Evolutionary conservation across 2,329 filamentous ascomycete species (phyloP), one percentile per base, ranked within the genome.

Genomic region (Pseudogymnoascus verrucosus): DNA sequence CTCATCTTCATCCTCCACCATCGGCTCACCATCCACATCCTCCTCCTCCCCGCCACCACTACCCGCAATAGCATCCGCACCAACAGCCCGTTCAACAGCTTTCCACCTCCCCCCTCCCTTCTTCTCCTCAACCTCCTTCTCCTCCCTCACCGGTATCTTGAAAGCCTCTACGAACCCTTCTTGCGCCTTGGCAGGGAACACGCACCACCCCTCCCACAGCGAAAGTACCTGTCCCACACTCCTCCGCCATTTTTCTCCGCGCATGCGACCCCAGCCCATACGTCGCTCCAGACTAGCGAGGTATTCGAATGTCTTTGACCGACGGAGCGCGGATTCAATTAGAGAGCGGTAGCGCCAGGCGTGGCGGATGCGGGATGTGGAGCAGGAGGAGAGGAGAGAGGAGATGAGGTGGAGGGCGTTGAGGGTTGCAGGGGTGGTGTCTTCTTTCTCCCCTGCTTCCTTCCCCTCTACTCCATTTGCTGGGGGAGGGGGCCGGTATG

Each of bases 341-440:
- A 88, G 78, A 60, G 83, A 80, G 26, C 88, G 79, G 70, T 89
- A 90, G 62, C 87, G 83, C 85, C 87, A 90, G 2, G 86, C 85
- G 70, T 88, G 85, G 4, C 84, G 78, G 8, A 88, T 84, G 11
- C 86, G 85, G 59, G 82, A 82, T 1, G 82, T 86, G 4, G 84
- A 81, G 3, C 83, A 86, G 5, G 85, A 84, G 1, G 84, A 85
- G 14, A 89, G 80, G 60, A 90, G 85, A 72, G 90, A 88, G 31
- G 82, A 86, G 61, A 90, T 82, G 61, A 95, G 80, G 72, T 96
- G 96, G 2, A 98, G 80, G 1, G 85, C 93, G 19, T 96, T 87
- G 1, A 96, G 80, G 69, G 88, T 90, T 0, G 90, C 85, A 1
- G 84, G 81, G 62, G 89, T 93, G 0, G 82, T 83, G 73, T 96